A percentile compares a stretch with the other conserved stretches of the same genome.
Evolutionary conservation across 306 rosid genomes (phyloP).

Genomic region (Quercus variabilis): DNA sequence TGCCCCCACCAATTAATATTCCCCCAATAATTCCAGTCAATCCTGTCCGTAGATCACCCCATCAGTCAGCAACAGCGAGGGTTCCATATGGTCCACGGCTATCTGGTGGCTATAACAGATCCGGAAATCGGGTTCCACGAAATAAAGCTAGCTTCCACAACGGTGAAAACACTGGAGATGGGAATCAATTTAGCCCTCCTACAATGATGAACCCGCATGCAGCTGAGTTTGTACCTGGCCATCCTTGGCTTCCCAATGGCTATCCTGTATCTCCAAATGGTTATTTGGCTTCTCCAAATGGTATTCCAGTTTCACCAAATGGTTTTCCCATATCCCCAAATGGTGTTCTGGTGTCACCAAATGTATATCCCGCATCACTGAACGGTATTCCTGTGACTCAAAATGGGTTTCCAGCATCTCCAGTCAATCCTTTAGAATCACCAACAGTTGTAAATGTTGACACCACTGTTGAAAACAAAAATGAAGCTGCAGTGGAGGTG

Average conservation of each 20-base stretch:
- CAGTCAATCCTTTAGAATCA: conserved; percentile 49
- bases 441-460: conserved; percentile 35
- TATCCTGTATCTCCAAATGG: conserved; percentile 70
- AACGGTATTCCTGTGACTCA: conserved; percentile 48
- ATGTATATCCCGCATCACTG: conserved; percentile 47
- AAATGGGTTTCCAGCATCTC: conserved; percentile 51
- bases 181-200: conserved; percentile 68
- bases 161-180: conserved; percentile 58
- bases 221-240: conserved; percentile 85
- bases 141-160: conserved; percentile 52
- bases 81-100: conserved; percentile 97
- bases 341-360: conserved; percentile 45
- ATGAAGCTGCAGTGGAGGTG: conserved; percentile 33
- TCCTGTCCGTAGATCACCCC: conserved; percentile 86
- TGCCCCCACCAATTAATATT: conserved; percentile 90
- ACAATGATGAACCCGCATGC: conserved; percentile 95
- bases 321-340: conserved; percentile 57
- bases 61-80: conserved; percentile 93
- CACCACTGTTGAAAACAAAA: conserved; percentile 29
- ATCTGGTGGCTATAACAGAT: conserved; percentile 82
- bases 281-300: conserved; percentile 53
- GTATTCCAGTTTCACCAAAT: conserved; percentile 54
- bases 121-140: conserved; percentile 75
- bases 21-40: conserved; percentile 78
- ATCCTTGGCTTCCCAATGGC: conserved; percentile 80